Base-by-base conservation (phyloP, 805 yeast species). In the Ogataea ramenticola region DNA sequence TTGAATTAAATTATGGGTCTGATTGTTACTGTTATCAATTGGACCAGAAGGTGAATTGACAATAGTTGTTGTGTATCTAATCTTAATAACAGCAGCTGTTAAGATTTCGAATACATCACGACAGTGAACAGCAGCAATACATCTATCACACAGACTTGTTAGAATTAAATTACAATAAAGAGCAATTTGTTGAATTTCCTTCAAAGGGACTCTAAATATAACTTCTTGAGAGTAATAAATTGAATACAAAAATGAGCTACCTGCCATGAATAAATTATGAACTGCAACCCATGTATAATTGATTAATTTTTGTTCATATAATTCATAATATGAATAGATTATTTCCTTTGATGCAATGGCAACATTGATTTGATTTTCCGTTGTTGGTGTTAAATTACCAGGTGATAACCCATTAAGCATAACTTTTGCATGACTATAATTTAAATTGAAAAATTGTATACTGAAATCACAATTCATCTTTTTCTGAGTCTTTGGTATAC, bases 231-330 rank as follows among this genome's bases (percentile, higher is more conserved):
- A 77, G 58, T 83, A 83, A 58, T 85, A 88, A 14, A 87, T 70
- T 1, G 89, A 75, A 57, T 85, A 88, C 37, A 89, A 66, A 52
- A 79, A 88, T 1, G 96, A 83, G 24, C 91, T 83, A 1, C 95
- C 95, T 0, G 96, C 90, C 84, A 86, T 82, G 58, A 87, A 87
- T 43, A 87, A 67, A 57, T 87, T 88, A 60, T 88, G 95, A 3
- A 87, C 90, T 0, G 95, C 93, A 2, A 89, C 90, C 96, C 96
- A 89, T 0, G 96, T 86, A 61, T 86, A 89, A 60, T 87, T 87
- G 47, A 88, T 72, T 39, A 76, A 68, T 52, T 75, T 75, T 26
- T 70, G 70, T n/a, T 67, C 60, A 51, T 74, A 75, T 33, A 89
- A 64, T 42, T 74, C 75, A 41, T 73, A 66, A 58, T 86, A 89